phyloP scores from a whole-genome alignment of 768 basidiomycete species.

The Vishniacozyma victoriae region DNA sequence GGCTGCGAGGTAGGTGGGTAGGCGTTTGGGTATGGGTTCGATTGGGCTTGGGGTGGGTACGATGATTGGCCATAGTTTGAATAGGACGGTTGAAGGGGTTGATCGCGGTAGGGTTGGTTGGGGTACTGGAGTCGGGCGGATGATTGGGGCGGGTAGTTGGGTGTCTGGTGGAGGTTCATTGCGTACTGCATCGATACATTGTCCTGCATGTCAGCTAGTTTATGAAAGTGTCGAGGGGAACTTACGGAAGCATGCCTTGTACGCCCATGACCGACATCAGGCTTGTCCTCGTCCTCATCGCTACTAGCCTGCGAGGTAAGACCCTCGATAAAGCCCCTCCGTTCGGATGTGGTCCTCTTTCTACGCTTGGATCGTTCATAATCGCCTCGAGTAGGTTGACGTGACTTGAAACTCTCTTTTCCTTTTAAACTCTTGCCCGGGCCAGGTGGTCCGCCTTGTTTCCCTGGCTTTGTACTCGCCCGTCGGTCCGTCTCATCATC shows the following conservation, averaged over 20 bases:
- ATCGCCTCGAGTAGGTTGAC: constrained; percentile 6
- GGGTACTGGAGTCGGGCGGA: neutral
- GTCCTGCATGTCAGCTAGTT: constrained; percentile 6
- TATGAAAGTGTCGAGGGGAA: neutral
- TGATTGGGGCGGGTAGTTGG: neutral
- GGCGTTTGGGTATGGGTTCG: neutral
- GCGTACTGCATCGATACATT: constrained; percentile 23
- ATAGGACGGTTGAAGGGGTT: neutral
- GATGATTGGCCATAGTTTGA: neutral
- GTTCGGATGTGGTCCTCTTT: constrained; percentile 4
- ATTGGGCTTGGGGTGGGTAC: neutral
- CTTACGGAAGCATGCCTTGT: neutral
- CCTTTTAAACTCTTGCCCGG: constrained; percentile 27
- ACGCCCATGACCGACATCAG: no score
- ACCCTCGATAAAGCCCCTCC: constrained; percentile 31
- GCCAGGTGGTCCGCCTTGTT: neutral
- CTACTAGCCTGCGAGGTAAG: constrained; percentile 6
- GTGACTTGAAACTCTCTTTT: constrained; percentile 33
- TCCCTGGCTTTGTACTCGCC: constrained; percentile 1
- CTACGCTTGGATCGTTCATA: neutral
- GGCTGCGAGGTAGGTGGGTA: neutral
- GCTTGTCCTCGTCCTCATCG: constrained; percentile 4
- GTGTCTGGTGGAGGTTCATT: constrained; percentile 14
- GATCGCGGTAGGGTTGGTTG: constrained; percentile 1
- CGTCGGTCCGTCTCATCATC: constrained; percentile 19